Conservation (phyloP, 176 grass and related monocot species). For the Typha latifolia region DNA sequence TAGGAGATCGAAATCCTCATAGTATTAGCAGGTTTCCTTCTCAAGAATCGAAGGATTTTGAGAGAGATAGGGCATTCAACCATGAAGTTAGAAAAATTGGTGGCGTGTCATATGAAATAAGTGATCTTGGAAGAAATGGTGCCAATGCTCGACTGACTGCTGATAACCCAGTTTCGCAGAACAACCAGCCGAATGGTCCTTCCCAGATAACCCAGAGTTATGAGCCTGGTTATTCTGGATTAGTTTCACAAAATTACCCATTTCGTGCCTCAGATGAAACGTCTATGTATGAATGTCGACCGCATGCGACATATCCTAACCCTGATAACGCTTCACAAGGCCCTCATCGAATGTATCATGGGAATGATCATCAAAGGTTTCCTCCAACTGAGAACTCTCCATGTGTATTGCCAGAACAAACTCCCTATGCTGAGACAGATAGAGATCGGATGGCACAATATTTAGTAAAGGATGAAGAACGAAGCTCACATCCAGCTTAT, state of each 20-base stretch:
- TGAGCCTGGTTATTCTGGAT: too few species aligned
- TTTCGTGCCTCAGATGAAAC: too few species aligned
- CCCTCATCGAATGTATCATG: not conserved
- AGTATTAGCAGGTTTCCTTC: not conserved
- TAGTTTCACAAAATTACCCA: too few species aligned
- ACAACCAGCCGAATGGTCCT: too few species aligned
- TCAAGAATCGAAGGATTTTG: not conserved
- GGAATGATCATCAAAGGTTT: not conserved
- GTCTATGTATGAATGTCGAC: not conserved
- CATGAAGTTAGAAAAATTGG: not conserved
- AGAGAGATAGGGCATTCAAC: not conserved
- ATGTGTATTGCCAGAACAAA: not conserved
- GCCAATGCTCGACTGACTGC: not conserved
- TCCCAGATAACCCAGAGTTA: too few species aligned
- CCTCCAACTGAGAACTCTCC: constrained; percentile 1
- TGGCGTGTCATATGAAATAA: not conserved
- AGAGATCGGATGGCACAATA: not conserved
- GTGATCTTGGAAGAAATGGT: not conserved
- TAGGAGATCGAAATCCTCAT: not conserved
- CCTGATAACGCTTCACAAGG: not conserved
- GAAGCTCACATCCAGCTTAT: not conserved
- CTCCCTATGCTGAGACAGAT: constrained; percentile 1
- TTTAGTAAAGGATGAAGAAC: not conserved
- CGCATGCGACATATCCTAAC: not conserved
- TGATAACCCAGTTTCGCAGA: too few species aligned